Evolutionary conservation across 192 early-diverging fungal species (phyloP), one percentile per base, ranked within the genome.

Genomic region (Endogone sp.): DNA sequence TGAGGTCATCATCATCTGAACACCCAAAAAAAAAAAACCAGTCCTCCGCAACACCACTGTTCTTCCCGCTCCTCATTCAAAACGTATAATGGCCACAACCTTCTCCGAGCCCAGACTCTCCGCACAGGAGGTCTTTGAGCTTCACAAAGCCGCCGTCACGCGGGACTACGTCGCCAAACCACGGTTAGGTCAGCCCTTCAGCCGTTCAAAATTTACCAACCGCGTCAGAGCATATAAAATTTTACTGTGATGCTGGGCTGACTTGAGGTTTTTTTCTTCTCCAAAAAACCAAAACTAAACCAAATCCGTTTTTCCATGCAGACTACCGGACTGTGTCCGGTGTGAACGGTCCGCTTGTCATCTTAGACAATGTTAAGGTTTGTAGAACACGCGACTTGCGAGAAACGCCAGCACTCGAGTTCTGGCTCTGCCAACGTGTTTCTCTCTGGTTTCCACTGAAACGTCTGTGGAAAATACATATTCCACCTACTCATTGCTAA

Each of bases 321-420:
- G 97, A 99, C 79, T 99, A 99, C 81, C 84, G 95, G 57, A 99
- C 97, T 26, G 95, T 99, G 37, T 82, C 94, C 16, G 95, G 97
- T 75, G 94, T 99, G 28, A 99, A 98, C 80, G 97, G 97, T 29
- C 97, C 97, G 54, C 83, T 99, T 63, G 97, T 99, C 31, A 96
- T 98, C 83, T 85, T 99, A 65, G 97, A 99, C 82, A 95, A 98
- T 75, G 94, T 99, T 75, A 98, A 98, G 89, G 93, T 94, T 78
- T 27, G 66, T 66, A 61, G 23, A 10, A 60, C 23, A 23, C 27
- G 59, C 20, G 27, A 31, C n/a, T 32, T 37, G 24, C 16, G 37
- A 44, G 13, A 30, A 27, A 9, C 37, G 60, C 22, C 26, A 8
- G 16, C 3, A 65, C 57, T 20, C 67, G 3, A 27, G 64, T 71